A percentile compares a stretch with the other conserved stretches of the same genome.
Conservation (phyloP, 75 land plant species). For the Pseudotsuga menziesii region DNA sequence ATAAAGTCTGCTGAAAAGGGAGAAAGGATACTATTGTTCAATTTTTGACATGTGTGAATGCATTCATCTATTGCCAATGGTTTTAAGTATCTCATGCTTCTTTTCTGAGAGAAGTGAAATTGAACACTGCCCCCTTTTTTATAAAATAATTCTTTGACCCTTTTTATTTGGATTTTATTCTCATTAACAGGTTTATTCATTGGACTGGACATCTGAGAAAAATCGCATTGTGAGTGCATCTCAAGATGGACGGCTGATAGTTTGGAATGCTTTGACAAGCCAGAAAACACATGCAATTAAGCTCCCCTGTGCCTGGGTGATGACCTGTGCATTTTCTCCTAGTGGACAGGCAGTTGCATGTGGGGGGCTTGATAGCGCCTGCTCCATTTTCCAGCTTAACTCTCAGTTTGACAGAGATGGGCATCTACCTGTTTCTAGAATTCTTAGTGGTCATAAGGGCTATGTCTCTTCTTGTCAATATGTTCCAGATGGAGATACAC, state of each 20-base stretch:
- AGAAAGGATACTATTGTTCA: background rate
- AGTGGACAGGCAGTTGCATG: slow-evolving; percentile 87
- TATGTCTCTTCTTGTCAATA: slow-evolving; percentile 93
- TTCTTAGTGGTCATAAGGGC: slow-evolving; percentile 85
- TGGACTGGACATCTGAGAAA: slow-evolving; percentile 87
- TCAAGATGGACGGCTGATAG: slow-evolving; percentile 91
- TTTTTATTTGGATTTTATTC: background rate
- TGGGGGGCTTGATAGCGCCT: slow-evolving; percentile 93
- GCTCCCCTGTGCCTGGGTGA: slow-evolving; percentile 96
- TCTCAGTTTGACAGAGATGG: slow-evolving; percentile 64
- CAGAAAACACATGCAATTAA: slow-evolving; percentile 98
- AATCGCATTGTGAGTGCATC: slow-evolving; percentile 96
- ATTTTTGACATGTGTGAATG: background rate
- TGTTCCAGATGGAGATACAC: slow-evolving; percentile 74
- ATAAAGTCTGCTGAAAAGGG: background rate
- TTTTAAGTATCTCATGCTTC: background rate
- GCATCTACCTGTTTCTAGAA: slow-evolving; percentile 54
- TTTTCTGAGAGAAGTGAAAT: background rate
- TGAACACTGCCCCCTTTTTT: background rate
- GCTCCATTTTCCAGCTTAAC: slow-evolving; percentile 81
- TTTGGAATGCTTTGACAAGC: slow-evolving; percentile 96
- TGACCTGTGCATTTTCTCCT: slow-evolving; percentile 97
- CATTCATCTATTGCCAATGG: background rate
- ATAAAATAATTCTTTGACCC: background rate
- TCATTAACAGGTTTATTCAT: slow-evolving; percentile 71